Evolutionary conservation across 2,329 filamentous ascomycete species (phyloP), one percentile per base, ranked within the genome.

Genomic region (Aspergillus amoenus): DNA sequence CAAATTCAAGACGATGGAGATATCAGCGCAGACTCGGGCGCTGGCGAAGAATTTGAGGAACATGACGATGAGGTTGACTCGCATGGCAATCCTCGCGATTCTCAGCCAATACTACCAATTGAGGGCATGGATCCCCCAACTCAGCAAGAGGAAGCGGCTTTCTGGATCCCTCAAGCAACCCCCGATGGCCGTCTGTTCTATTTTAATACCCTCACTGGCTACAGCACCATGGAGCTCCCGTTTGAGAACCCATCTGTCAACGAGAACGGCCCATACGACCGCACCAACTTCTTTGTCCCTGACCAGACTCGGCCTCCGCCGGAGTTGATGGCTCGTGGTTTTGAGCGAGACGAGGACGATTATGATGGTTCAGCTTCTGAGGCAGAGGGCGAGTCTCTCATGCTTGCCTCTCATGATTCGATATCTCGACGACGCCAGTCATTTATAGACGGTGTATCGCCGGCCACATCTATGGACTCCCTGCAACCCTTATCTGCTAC

Each of bases 121-220:
- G 91, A 95, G 68, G 86, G 87, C 49, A 81, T 82, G 18, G 83
- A 83, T 45, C 75, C 75, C 24, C 62, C 64, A 61, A 81, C 76
- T 61, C 87, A 88, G 68, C 89, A 90, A 69, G 93, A 94, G 66
- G 88, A 93, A 72, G 92, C 93, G 45, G 93, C 95, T 64, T 99
- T 96, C 72, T 99, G 94, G 94, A 96, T 99, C 65, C 94, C 94
- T 17, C 94, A 99, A 78, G 94, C 93, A 13, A 99, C 94, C 0
- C 86, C 91, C 1, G 93, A 97, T 72, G 94, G 94, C 53, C 85
- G 93, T 56, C 78, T 99, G 22, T 99, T 95, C 76, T 99, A 97
- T 78, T 97, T 96, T 82, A 99, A 99, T 75, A 97, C 93, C 61
- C 87, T 97, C 78, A 99, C 94, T 0, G 93, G 93, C 55, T 91